A percentile compares a stretch with the other conserved stretches of the same genome.
Conservation (phyloP, 768 basidiomycete genomes). For the Amanita thiersii region DNA sequence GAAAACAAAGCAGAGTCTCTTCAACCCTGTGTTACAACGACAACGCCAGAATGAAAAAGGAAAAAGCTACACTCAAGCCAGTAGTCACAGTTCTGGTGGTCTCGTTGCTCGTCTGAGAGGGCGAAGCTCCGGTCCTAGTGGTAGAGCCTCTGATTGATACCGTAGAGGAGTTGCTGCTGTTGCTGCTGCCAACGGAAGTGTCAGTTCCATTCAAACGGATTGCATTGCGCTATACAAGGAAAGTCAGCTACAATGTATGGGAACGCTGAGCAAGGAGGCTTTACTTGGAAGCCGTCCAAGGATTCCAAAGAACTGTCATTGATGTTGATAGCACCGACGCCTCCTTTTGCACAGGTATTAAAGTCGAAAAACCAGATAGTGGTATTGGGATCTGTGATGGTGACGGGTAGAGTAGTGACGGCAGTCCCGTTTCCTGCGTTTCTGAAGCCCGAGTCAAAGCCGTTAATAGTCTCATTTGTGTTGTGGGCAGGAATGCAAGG, state of each 20-base stretch:
- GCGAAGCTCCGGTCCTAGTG: background rate
- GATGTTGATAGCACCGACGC: slow-evolving; percentile 54
- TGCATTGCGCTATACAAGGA: slow-evolving; percentile 42
- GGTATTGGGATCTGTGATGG: slow-evolving; percentile 31
- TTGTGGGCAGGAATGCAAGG: slow-evolving; percentile 48
- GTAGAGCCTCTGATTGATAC: background rate
- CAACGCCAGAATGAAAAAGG: background rate
- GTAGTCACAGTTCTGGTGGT: background rate
- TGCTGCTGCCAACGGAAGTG: background rate
- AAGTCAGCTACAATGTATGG: background rate
- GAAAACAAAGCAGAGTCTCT: no score
- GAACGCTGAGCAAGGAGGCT: slow-evolving; percentile 11
- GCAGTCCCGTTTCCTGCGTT: slow-evolving; percentile 38
- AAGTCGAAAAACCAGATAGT: slow-evolving; percentile 58
- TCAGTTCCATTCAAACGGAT: slow-evolving; percentile 46
- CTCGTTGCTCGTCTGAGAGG: background rate
- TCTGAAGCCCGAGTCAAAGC: slow-evolving; percentile 49
- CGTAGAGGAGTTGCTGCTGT: background rate
- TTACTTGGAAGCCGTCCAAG: slow-evolving; percentile 35
- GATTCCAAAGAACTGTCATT: slow-evolving; percentile 36
- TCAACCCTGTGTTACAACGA: background rate
- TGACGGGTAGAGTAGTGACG: slow-evolving; percentile 35
- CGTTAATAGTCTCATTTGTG: slow-evolving; percentile 41
- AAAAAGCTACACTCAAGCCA: background rate
- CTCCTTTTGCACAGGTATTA: slow-evolving; percentile 45